Base-by-base conservation (phyloP, 2,329 filamentous ascomycete genomes). In the Verticillium longisporum region DNA sequence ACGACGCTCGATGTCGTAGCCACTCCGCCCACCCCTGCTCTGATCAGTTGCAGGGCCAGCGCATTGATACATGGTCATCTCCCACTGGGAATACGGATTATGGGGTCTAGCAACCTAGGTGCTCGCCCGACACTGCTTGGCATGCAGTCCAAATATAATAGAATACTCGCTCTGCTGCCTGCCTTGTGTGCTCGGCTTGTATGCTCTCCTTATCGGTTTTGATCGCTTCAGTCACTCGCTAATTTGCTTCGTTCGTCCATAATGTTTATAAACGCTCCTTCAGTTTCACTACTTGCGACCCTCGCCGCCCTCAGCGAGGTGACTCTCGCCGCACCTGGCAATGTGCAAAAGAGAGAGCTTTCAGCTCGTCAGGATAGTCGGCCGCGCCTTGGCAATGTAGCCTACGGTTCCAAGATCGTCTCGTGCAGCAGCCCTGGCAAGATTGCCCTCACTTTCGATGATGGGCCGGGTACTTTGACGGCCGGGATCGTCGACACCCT, bases 401-500 rank as follows among this genome's bases (percentile, higher is more conserved):
- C 71, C 0, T 74, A 74, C 58, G 70, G 69, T 37, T 61, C 68
- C 36, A 77, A 78, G 56, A 69, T 75, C 55, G 68, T 61, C 50
- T 64, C 67, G 53, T 77, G 74, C 64, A 67, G 64, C 2, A 64
- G 68, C n/a, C 64, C 65, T 6, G 70, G 71, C 53, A 70, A 70
- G 38, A 66, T 77, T 4, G 74, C 74, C 18, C 65, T 77, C n/a
- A 74, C 73, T 1, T 75, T 72, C 60, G 74, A 77, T 62, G 74
- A 77, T 55, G 74, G 74, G 0, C 74, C 75, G 6, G 71, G 69
- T 56, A 36, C 65, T 10, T 74, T 73, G 62, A 78, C 75, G 0
- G 56, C 38, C 2, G 64, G 66, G 14, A 63, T 78, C 5, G 68
- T 78, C 6, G 72, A 77, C 61, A 66, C 71, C 9, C 66, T 78